A percentile compares a stretch with the other conserved stretches of the same genome.
These are phyloP conservation scores for Aspergillus eucalypticola DNA, from an alignment of 2,329 filamentous ascomycete genomes.

Conservation along the genomic window DNA sequence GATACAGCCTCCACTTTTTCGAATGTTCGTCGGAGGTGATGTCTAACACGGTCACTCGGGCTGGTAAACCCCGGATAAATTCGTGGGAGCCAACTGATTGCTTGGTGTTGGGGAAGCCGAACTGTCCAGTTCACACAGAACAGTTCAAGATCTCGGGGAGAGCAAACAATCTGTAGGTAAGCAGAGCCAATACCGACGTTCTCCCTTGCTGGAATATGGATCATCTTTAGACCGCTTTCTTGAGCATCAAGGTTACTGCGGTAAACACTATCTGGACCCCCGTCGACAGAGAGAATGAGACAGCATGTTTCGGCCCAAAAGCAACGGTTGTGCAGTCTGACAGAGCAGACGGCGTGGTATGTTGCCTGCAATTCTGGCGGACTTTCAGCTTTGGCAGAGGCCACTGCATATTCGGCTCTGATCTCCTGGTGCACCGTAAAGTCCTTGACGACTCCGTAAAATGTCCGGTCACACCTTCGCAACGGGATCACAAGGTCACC, in stretches of 20 bases:
- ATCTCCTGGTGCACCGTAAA: slow-evolving; percentile 32
- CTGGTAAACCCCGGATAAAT: slow-evolving; percentile 22
- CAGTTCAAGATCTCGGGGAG: slow-evolving; percentile 23
- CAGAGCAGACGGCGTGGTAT: slow-evolving; percentile 32
- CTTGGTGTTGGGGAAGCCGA: slow-evolving; percentile 12
- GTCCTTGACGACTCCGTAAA: slow-evolving; percentile 32
- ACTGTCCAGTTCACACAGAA: slow-evolving; percentile 31
- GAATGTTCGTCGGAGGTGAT: slow-evolving; percentile 16
- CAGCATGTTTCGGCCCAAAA: slow-evolving; percentile 35
- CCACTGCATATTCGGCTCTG: slow-evolving; percentile 9
- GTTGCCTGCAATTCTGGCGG: slow-evolving; percentile 18
- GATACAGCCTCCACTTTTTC: not conserved
- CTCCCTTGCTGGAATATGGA: slow-evolving; percentile 20
- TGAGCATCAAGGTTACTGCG: slow-evolving; percentile 19
- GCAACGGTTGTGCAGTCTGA: slow-evolving; percentile 29
- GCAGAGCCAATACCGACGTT: slow-evolving; percentile 19
- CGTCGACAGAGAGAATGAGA: slow-evolving; percentile 30
- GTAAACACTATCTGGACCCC: slow-evolving; percentile 32
- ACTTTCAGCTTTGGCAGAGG: slow-evolving; percentile 9
- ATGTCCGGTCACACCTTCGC: slow-evolving; percentile 27
- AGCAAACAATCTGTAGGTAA: slow-evolving; percentile 26
- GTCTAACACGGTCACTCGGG: slow-evolving; percentile 10
- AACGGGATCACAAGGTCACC: slow-evolving; percentile 30
- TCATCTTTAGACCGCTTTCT: slow-evolving; percentile 15
- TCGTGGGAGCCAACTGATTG: slow-evolving; percentile 29